Evolutionary conservation across 306 rosid genomes (phyloP), one percentile per base, ranked within the genome.

Genomic region (Potentilla sterilis): DNA sequence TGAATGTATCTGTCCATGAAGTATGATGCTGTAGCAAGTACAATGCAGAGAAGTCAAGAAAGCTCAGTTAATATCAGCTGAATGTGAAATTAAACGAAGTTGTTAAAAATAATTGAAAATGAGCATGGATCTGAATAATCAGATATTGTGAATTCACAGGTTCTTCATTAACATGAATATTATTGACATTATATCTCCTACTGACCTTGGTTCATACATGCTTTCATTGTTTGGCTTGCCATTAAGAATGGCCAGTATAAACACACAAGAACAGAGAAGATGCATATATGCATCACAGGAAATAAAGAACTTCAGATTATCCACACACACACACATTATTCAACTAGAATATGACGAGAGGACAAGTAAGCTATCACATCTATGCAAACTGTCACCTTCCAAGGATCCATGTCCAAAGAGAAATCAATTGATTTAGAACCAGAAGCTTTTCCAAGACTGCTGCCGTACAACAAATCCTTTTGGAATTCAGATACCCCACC

Each of bases 371-470:
- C 24, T 40, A 67, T 40, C 69, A 9, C 49, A 54, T 43, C 40
- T 21, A 67, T 22, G 44, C 14, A 64, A 52, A 54, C 46, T 40
- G 15, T 70, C 80, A 92, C 97, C 96, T 88, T 83, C 51, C 51
- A 73, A 52, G 67, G 61, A 32, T 83, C 88, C 66, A 77, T 79
- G 77, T 82, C 86, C 67, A 47, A 52, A 74, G 82, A 83, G 75
- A 88, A 80, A 82, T 40, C 90, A 70, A 76, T 1, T 19, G 78
- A 49, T 34, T 87, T 82, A 43, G 87, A 87, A 42, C 71, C 79
- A 74, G 54, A 80, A 55, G 74, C 70, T 66, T 77, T 85, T 72
- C 79, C 85, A 4, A 82, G 82, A 74, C 79, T 83, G 78, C 70
- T 80, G 84, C 71, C 75, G 78, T 58, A 75, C 58, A 79, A 57